Evolutionary conservation across 306 rosid genomes (phyloP), one percentile per base, ranked within the genome.

Genomic region (Quercus dentata): DNA sequence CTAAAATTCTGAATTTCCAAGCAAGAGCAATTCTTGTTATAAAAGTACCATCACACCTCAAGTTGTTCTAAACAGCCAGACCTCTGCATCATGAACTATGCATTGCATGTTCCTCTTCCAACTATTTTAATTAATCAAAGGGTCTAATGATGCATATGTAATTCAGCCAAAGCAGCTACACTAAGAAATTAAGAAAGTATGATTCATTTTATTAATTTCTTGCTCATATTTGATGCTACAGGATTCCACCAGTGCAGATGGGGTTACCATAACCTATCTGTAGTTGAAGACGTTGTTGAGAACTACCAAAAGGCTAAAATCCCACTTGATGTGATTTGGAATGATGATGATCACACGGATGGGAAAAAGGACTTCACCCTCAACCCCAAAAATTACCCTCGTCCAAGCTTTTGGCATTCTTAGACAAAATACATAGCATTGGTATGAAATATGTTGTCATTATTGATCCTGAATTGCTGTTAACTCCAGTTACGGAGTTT

Each of bases 201-300:
- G 67, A 4, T 59, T 23, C 67, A 4, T 59, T 73, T 25, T 59
- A 52, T 64, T 51, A 12, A 23, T 51, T 74, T 28, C 31, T 20
- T 30, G 27, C 33, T 70, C 7, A 1, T 74, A 15, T 82, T 76
- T 82, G 83, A 57, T 20, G 41, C 38, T 79, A 28, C 80, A 95
- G 99, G 99, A 79, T 95, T 95, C 88, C 99, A 95, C 79, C 99
- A 95, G 79, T 95, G 98, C 86, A 91, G 97, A 90, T 93, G 98
- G 98, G 99, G 99, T 74, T 95, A 95, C 88, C 99, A 92, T 83
- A 95, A 95, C 81, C 82, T 95, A 69, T 95, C 99, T 20, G 98
- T 95, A 27, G 90, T 92, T 55, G 99, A 95, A 82, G 99, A 95
- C 54, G 99, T 95, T 72, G 98, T 95, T 74, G 98, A 78, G 57